These are phyloP conservation scores for Fusarium subglutinans DNA, from an alignment of 2,329 filamentous ascomycete species.

Conservation along the genomic window DNA sequence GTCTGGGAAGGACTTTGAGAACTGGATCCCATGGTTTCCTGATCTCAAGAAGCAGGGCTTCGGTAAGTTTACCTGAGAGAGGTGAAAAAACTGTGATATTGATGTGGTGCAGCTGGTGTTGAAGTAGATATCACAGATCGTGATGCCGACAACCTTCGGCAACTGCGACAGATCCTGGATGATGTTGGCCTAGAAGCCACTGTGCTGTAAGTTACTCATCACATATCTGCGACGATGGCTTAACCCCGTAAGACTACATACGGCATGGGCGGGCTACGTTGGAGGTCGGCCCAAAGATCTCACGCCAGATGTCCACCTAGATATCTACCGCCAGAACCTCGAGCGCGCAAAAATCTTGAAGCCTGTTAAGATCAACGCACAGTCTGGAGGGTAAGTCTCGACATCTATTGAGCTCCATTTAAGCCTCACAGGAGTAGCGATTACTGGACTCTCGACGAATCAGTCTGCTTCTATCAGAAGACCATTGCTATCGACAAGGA, in stretches of 20 bases:
- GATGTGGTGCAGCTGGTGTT: not conserved
- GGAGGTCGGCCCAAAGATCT: not conserved
- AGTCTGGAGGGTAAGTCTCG: not conserved
- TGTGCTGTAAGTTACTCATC: not conserved
- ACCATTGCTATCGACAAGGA: not conserved
- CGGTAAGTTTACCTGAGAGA: accelerated
- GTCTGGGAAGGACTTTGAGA: not conserved
- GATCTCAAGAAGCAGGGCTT: not conserved
- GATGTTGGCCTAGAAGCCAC: not conserved
- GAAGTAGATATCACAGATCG: not conserved
- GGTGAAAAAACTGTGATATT: accelerated
- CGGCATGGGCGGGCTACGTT: not conserved
- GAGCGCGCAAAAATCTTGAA: not conserved
- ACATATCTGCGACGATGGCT: not conserved
- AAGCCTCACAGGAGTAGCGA: accelerated
- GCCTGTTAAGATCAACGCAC: not conserved
- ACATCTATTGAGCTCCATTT: accelerated
- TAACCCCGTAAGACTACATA: accelerated
- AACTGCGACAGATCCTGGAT: not conserved
- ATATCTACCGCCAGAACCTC: not conserved
- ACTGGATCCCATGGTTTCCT: not conserved
- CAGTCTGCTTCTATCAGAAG: not conserved
- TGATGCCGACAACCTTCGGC: accelerated
- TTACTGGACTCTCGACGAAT: not conserved
- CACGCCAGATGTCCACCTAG: accelerated